Base-by-base conservation (phyloP, 2,329 filamentous ascomycete species). In the Cladosporium phlei region DNA sequence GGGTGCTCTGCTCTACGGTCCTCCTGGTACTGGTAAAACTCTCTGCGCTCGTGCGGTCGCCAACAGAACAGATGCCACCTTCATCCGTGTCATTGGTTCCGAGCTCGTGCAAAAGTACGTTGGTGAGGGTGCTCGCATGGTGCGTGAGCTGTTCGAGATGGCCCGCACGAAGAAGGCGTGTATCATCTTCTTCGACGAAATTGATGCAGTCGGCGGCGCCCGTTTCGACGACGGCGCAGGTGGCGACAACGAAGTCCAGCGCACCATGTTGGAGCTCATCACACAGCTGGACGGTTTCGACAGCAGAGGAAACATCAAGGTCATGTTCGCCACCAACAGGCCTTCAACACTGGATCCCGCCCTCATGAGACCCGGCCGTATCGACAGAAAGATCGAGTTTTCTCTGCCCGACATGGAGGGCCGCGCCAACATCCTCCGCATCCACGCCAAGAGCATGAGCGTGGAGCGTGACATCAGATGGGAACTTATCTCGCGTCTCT, bases 111-210 rank as follows among this genome's bases (percentile, higher is more conserved):
- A 98, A 71, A 98, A 98, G 73, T 98, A 98, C 65, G 93, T 98
- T 14, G 93, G 93, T 66, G 93, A 98, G 69, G 93, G 93, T 66
- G 93, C 94, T 4, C 82, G 94, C 60, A 98, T 98, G 93, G 93
- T 98, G 16, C 84, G 93, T 61, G 93, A 98, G 73, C 80, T 98
- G 2, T 98, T 98, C 68, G 93, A 98, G 73, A 98, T 98, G 93
- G 93, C 93, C 8, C 83, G 93, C 59, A 97, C 93, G 48, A 98
- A 98, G 80, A 98, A 98, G 73, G 93, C 93, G 1, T 98, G 93
- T 70, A 98, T 98, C 66, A 98, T 98, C 72, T 98, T 98, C 82
- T 95, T 95, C 64, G 93, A 98, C 67, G 93, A 98, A 73, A 93
- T 97, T 53, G 91, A 97, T 68, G 91, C 91, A 38, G 88, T 97